phyloP scores from a whole-genome alignment of 306 rosid species.

The Urtica urens region DNA sequence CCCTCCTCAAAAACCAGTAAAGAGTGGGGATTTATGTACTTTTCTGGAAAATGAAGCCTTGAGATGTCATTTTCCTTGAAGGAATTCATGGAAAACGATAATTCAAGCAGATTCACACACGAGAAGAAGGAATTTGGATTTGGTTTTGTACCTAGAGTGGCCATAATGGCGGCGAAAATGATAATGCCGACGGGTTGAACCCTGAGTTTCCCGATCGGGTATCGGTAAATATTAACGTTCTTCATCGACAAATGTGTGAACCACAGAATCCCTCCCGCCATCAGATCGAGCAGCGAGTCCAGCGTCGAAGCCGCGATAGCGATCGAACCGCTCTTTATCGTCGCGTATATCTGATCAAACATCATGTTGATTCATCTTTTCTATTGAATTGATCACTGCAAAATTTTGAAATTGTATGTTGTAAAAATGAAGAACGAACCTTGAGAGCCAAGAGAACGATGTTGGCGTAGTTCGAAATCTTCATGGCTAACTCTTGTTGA shows the following conservation, averaged over 20 bases:
- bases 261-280: constrained; percentile 97
- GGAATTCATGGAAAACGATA: no score
- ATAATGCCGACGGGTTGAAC: constrained; percentile 93
- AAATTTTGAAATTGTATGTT: no score
- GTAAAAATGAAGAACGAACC: constrained; percentile 15
- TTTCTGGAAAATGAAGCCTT: no score
- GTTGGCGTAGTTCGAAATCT: constrained; percentile 40
- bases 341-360: constrained; percentile 35
- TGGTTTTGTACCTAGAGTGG: constrained; percentile 81
- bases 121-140: no score
- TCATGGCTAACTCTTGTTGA: constrained; percentile 44
- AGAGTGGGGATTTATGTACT: no score
- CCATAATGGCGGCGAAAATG: constrained; percentile 92
- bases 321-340: constrained; percentile 39
- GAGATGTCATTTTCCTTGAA: no score
- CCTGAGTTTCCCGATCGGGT: constrained; percentile 89
- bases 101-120: no score
- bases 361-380: no score
- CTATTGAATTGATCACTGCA: no score
- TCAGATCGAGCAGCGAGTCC: constrained; percentile 46
- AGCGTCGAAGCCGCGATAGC: constrained; percentile 57
- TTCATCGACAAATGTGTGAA: constrained; percentile 84
- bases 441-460: constrained; percentile 33
- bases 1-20: no score
- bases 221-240: constrained; percentile 55